Evolutionary conservation across 2,329 filamentous ascomycete species (phyloP), one percentile per base, ranked within the genome.

Genomic region (Coniella lustricola): DNA sequence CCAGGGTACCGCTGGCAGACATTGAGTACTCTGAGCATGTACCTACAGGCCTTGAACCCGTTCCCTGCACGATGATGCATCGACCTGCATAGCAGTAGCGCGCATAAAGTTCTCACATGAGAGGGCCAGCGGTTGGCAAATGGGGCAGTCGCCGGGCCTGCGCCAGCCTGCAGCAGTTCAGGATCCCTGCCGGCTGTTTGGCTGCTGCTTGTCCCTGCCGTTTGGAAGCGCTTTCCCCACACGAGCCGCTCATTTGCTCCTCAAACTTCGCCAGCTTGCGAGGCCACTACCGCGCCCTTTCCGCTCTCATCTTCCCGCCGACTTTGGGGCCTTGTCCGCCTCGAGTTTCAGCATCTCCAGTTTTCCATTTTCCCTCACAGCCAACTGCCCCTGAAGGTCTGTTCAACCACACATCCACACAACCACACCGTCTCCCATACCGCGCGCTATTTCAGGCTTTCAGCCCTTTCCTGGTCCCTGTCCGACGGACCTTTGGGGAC

Each of bases 321-420:
- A 29, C 22, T 33, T 25, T 39, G 25, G 34, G 4, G 45, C 36
- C 44, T 38, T 47, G 48, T 38, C 48, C 29, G 44, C 40, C 44
- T 31, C 39, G 41, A 34, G 49, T 51, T 51, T 51, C 49, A 51
- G 40, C 49, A 48, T 48, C 35, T 44, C 44, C 49, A 51, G 48
- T 29, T 29, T 29, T 29, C 25, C 25, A 29, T 29, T 29, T 38
- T 44, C 44, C 36, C 49, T 51, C 44, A 39, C 44, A 40, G 41
- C 46, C 32, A 43, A 40, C 35, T 43, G 31, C 29, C 36, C 16
- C 16, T 13, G 39, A 12, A 16, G 7, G 29, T 42, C 8, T 33
- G 35, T 46, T 43, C n/a, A n/a, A n/a, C n/a, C n/a, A n/a, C n/a
- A n/a, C n/a, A n/a, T 29, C 25, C 29, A 36, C 39, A 29, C 45